Conservation (phyloP, 768 basidiomycete genomes). For the Kwoniella bestiolae region DNA sequence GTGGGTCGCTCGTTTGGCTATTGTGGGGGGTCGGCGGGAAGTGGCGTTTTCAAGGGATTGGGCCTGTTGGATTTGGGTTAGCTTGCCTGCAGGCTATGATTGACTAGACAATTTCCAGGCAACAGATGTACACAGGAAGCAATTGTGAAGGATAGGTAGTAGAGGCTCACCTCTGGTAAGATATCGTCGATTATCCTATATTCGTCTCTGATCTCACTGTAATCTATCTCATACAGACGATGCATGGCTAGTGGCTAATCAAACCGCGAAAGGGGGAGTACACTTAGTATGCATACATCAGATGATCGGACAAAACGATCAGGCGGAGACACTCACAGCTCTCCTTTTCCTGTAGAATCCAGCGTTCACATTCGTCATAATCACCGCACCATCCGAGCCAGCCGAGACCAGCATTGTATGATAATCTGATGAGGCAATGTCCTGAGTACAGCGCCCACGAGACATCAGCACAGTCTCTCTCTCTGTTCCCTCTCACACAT, state of each 20-base stretch:
- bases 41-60: slow-evolving; percentile 10
- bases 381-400: slow-evolving; percentile 74
- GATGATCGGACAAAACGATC: too few species aligned
- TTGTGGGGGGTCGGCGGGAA: slow-evolving; percentile 5
- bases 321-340: slow-evolving; percentile 27
- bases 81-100: too few species aligned
- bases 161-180: slow-evolving; percentile 66
- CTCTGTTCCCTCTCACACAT: not conserved
- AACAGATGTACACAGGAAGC: not conserved
- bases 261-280: too few species aligned
- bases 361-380: slow-evolving; percentile 36
- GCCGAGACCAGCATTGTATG: slow-evolving; percentile 84
- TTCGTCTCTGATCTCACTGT: slow-evolving; percentile 72
- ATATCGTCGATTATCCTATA: slow-evolving; percentile 89
- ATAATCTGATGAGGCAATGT: slow-evolving; percentile 74
- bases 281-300: not conserved
- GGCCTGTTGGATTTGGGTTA: not conserved
- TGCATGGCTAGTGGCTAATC: slow-evolving; percentile 49
- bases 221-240: slow-evolving; percentile 80
- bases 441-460: slow-evolving; percentile 61
- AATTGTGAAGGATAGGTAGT: not conserved
- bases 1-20: slow-evolving; percentile 45
- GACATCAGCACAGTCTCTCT: not conserved
- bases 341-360: slow-evolving; percentile 30
- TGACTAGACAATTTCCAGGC: not conserved